Evolutionary conservation across 2,329 filamentous ascomycete genomes (phyloP), one percentile per base, ranked within the genome.

Genomic region (Diaporthe caulivora): DNA sequence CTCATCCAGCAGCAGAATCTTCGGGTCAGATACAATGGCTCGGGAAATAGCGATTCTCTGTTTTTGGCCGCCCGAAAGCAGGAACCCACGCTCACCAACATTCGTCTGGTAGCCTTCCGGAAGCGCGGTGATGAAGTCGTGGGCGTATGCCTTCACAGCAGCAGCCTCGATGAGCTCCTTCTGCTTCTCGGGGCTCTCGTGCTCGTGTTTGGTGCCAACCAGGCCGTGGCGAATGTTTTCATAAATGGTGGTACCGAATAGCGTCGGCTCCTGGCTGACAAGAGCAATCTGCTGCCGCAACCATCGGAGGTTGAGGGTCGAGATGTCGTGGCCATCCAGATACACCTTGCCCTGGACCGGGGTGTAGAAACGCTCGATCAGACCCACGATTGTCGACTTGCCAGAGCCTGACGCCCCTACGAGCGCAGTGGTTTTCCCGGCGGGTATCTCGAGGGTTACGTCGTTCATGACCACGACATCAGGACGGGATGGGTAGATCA

Each of bases 21-120:
- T 97, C 0, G 96, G 96, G 78, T 98, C 94, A 24, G 93, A 96
- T 40, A 98, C 94, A 72, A 98, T 90, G 51, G 95, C 95, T 79
- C 95, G 89, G 10, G 96, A 95, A 82, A 98, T 98, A 17, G 96
- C 95, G 80, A 98, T 97, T 78, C 97, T 94, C 83, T 98, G 97
- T 83, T 98, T 98, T 83, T 99, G 97, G 47, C 97, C 97, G 81
- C 97, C 97, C 71, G 94, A 97, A 11, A 99, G 88, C 69, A 98
- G 85, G 81, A 98, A 97, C 13, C 97, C 97, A 76, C 95, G 92
- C 82, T 98, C 95, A 72, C 97, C 97, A n/a, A 98, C 96, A 77
- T 97, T 92, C 0, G 97, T 98, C 77, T 98, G 90, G 79, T 98
- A 98, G 2, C 94, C 93, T 77, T 98, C 93, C 0, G 97, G 95